Base-by-base conservation (phyloP, 2,329 filamentous ascomycete genomes). In the Fusarium sp. region DNA sequence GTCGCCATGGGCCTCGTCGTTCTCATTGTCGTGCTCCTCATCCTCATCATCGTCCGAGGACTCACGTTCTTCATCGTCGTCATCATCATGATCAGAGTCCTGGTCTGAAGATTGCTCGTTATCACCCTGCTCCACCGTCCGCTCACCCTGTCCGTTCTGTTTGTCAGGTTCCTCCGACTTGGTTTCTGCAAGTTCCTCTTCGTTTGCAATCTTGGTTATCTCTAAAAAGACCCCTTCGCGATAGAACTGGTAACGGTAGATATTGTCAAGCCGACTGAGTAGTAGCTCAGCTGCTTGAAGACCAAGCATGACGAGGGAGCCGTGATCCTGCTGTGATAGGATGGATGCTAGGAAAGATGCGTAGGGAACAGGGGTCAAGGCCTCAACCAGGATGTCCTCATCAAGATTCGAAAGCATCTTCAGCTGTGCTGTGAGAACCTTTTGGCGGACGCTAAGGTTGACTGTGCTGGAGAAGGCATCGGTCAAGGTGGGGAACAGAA, bases 331-430 rank as follows among this genome's bases (percentile, higher is more conserved):
- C 75, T 99, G 96, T 0, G 95, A 97, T 16, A 99, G 84, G 65
- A 99, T 99, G 0, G 95, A 94, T 2, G 96, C 96, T 31, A 99
- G 82, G 78, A 97, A 98, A 1, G 97, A 99, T 3, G 96, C 94
- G 80, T 98, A 99, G 0, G 96, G 94, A 1, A 99, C 95, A 15
- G 93, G 89, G 28, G 92, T 92, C 31, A 99, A 82, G 9, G 95
- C 92, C 74, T 98, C 95, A 66, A 94, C 88, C 5, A 99, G 87
- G 53, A 99, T 94, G 39, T 88, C 86, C 44, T 90, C 90, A 73
- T 98, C 94, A n/a, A 99, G 83, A 71, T 98, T 97, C 12, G 94
- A 97, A 10, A 99, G 87, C 94, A 99, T 98, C 83, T 98, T 98
- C 46, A 98, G 84, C 76, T 99, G 96, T n/a, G 95, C 96, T 18